Conservation (phyloP, 176 grass and related monocot species). For the Oryza glumipatula region DNA sequence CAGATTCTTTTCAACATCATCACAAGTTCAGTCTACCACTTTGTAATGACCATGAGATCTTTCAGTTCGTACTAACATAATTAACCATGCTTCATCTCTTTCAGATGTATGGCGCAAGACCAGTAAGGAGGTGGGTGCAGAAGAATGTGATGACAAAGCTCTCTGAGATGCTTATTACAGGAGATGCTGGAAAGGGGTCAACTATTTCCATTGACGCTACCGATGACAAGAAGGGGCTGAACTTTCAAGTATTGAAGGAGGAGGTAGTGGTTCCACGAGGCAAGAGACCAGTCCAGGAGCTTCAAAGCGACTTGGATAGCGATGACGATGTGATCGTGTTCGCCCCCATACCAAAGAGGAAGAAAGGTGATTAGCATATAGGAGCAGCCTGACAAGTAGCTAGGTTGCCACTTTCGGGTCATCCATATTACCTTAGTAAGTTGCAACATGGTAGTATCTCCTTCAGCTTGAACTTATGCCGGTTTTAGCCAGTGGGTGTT, state of each 20-base stretch:
- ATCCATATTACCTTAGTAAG: neutral
- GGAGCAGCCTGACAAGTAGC: neutral
- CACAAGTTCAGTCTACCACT: neutral
- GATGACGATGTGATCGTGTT: neutral
- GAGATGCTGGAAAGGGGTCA: slow-evolving; percentile 40
- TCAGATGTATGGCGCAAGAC: slow-evolving; percentile 52
- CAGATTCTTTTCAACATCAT: neutral
- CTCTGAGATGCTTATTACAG: slow-evolving; percentile 51
- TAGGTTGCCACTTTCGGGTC: neutral
- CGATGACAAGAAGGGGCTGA: neutral
- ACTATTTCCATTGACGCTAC: slow-evolving; percentile 27
- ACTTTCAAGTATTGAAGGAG: slow-evolving; percentile 1
- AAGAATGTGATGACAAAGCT: slow-evolving; percentile 61
- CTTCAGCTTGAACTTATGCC: neutral
- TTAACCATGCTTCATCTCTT: neutral
- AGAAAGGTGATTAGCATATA: neutral
- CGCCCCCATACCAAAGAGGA: neutral
- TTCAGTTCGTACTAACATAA: neutral
- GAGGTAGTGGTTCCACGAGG: too few species aligned
- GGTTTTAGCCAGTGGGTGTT: neutral
- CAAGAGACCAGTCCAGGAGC: neutral
- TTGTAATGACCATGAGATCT: neutral
- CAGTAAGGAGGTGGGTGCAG: slow-evolving; percentile 56
- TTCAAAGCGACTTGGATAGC: neutral
- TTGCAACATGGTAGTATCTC: neutral